phyloP scores from a whole-genome alignment of 495 filamentous ascomycete genomes.

The Penicillium crystallinum region DNA sequence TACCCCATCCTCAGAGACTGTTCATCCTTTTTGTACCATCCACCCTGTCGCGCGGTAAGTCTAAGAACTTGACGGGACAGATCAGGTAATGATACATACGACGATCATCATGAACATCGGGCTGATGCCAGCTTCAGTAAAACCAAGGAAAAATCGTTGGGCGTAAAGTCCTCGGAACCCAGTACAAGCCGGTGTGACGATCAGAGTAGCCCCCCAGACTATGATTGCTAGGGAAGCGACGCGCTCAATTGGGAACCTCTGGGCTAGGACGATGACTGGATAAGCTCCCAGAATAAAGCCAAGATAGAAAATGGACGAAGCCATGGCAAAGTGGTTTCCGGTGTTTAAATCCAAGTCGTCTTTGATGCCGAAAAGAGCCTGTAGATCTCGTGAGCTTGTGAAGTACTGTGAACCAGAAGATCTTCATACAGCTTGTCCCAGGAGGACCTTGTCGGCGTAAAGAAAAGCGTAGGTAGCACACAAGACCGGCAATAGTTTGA shows the following conservation, averaged over 20 bases:
- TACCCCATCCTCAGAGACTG: slow-evolving; percentile 43
- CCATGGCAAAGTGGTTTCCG: slow-evolving; percentile 36
- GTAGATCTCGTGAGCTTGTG: slow-evolving; percentile 7
- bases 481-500: slow-evolving; percentile 39
- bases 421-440: slow-evolving; percentile 42
- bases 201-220: slow-evolving; percentile 33
- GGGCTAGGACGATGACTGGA: slow-evolving; percentile 38
- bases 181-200: slow-evolving; percentile 34
- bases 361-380: slow-evolving; percentile 35
- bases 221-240: slow-evolving; percentile 31
- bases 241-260: slow-evolving; percentile 41
- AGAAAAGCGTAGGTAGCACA: slow-evolving; percentile 32
- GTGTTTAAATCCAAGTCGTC: slow-evolving; percentile 28
- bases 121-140: slow-evolving; percentile 32
- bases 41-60: slow-evolving; percentile 12
- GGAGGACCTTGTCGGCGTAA: slow-evolving; percentile 49
- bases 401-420: slow-evolving; percentile 21
- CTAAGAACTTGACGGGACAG: no score
- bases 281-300: slow-evolving; percentile 46
- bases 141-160: slow-evolving; percentile 45
- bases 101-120: slow-evolving; percentile 42
- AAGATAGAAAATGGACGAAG: slow-evolving; percentile 42
- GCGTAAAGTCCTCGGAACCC: slow-evolving; percentile 34
- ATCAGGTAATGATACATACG: slow-evolving; percentile 8
- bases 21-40: slow-evolving; percentile 41